phyloP scores from a whole-genome alignment of 768 basidiomycete species.

The Psilocybe azurescens region DNA sequence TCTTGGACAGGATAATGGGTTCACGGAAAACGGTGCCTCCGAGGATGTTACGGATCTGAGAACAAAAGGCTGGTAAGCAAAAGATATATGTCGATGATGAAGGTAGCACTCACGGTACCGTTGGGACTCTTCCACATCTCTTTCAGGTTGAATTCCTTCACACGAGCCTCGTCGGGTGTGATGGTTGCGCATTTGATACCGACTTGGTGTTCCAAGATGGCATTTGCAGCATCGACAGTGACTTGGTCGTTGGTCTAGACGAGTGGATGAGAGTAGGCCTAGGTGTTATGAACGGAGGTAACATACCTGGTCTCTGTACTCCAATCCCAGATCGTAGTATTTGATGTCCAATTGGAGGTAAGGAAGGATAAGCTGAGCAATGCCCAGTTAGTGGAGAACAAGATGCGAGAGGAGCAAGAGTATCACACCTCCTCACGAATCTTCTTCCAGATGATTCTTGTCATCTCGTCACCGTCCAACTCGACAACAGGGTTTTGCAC shows the following conservation, averaged over 20 bases:
- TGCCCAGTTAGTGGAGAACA: constrained; percentile 2
- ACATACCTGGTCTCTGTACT: constrained; percentile 84
- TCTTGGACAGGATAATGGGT: constrained; percentile 89
- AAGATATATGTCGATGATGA: constrained; percentile 6
- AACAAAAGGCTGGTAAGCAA: no score
- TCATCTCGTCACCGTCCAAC: constrained; percentile 99
- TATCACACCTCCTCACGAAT: constrained; percentile 86
- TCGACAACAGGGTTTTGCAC: constrained; percentile 93
- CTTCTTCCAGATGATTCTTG: constrained; percentile 98
- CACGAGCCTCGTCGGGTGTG: constrained; percentile 96
- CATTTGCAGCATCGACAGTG: constrained; percentile 92
- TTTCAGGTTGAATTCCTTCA: constrained; percentile 97
- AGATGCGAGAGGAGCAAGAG: not conserved
- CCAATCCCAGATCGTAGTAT: constrained; percentile 97
- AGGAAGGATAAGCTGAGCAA: constrained; percentile 85
- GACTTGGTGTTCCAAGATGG: constrained; percentile 92
- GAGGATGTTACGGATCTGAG: constrained; percentile 93
- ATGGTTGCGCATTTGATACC: constrained; percentile 99
- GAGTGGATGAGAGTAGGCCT: not conserved
- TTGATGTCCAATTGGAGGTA: constrained; percentile 97
- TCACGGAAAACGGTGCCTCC: constrained; percentile 99
- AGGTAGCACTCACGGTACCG: constrained; percentile 70
- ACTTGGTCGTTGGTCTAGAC: constrained; percentile 89
- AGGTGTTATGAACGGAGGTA: not conserved
- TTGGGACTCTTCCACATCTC: constrained; percentile 99